Evolutionary conservation across 1,284 basidiomycete genomes (phyloP).

Genomic region (Coniophora puteana): DNA sequence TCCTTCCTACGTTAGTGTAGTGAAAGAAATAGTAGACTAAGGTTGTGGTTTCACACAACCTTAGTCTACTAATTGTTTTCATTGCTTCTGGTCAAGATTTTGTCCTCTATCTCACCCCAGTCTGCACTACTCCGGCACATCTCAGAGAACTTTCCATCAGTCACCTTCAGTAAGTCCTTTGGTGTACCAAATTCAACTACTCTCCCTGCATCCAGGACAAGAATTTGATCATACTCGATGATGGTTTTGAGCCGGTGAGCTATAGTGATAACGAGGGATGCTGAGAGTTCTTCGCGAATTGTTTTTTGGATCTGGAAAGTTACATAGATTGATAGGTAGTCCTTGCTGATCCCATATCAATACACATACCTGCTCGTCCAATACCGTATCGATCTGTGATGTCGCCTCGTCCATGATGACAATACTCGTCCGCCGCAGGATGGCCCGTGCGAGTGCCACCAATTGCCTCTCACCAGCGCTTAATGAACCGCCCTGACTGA

Average conservation of each 20-base stretch:
- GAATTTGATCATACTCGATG: slow-evolving; percentile 77
- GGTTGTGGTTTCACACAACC: too few relatives aligned
- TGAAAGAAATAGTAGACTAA: too few relatives aligned
- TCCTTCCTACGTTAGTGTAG: too few relatives aligned
- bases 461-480: slow-evolving; percentile 83
- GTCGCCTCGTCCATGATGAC: slow-evolving; percentile 88
- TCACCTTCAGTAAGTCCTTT: slow-evolving; percentile 49
- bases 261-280: slow-evolving; percentile 80
- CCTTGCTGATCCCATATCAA: background rate
- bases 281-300: slow-evolving; percentile 71
- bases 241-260: slow-evolving; percentile 75
- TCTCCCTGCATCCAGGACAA: slow-evolving; percentile 70
- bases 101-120: too few relatives aligned
- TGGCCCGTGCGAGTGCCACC: slow-evolving; percentile 69
- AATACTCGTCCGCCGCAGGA: slow-evolving; percentile 72
- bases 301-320: slow-evolving; percentile 67
- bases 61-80: too few relatives aligned
- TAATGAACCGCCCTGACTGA: slow-evolving; percentile 67
- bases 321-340: slow-evolving; percentile 8
- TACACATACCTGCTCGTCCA: slow-evolving; percentile 57
- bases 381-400: slow-evolving; percentile 70
- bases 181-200: slow-evolving; percentile 75
- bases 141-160: slow-evolving; percentile 60
- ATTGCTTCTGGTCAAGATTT: too few relatives aligned
- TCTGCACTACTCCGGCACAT: slow-evolving; percentile 70